Base-by-base conservation (phyloP, 2,329 filamentous ascomycete species). In the Hypoxylon rubiginosum region DNA sequence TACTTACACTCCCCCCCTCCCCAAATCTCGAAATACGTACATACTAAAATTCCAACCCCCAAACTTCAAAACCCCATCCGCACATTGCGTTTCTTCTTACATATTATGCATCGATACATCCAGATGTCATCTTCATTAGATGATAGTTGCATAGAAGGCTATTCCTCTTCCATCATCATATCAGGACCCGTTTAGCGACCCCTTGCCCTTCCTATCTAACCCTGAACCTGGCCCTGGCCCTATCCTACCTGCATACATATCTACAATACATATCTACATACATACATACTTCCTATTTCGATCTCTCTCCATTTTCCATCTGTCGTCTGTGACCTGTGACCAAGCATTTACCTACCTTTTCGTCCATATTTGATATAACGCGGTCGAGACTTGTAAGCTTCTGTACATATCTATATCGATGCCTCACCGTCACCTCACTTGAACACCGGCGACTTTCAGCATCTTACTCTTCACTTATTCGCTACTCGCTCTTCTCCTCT, bases 261-360 rank as follows among this genome's bases (percentile, higher is more conserved):
- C n/a, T n/a, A n/a, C n/a, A n/a, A n/a, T n/a, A n/a, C n/a, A n/a
- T n/a, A n/a, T n/a, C n/a, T n/a, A 39, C 46, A 46, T 57, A n/a
- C 51, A 32, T 55, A 46, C 55, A 60, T 63, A 54, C 43, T 68
- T 61, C 62, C 59, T 62, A 66, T 63, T 66, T 63, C 15, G 58
- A 60, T 63, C 54, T 60, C 26, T 53, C 26, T 43, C 55, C 53
- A 56, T 67, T 58, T 67, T 54, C 58, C 51, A 50, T 58, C 48
- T 62, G 21, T 55, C 55, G 15, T 52, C 24, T 52, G 62, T 63
- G 52, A 66, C 58, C 52, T 62, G 61, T 61, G 45, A 66, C 59
- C 36, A 50, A 57, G n/a, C n/a, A n/a, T n/a, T n/a, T n/a, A n/a
- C n/a, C n/a, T n/a, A 34, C 50, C 24, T 30, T 28, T 48, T 54